Base-by-base conservation (phyloP, 805 yeast species). In the Zygotorulaspora chibaensis region DNA sequence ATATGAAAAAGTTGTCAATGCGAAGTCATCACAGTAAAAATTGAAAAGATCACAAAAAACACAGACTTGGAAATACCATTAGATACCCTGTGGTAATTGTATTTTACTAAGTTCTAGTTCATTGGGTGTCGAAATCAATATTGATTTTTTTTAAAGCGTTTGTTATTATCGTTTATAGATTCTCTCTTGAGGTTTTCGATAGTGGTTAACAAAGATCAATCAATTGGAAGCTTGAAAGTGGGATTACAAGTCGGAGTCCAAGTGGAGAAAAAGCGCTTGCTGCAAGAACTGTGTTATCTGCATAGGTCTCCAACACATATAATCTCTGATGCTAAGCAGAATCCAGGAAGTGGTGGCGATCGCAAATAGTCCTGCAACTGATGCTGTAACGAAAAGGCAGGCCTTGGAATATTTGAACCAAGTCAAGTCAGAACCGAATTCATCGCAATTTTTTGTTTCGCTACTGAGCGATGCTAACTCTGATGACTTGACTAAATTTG, bases 281-380 rank as follows among this genome's bases (percentile, higher is more conserved):
- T 20, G 25, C 25, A 20, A 20, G 25, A 5, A 17, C 16, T 13
- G 18, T 7, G 18, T 31, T 31, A 15, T 31, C 35, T n/a, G 35
- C 35, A 31, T 31, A 31, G n/a, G 18, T 20, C 25, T 20, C 25
- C 25, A 20, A 20, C 25, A 7, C 7, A 20, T 20, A 20, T 20
- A 20, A 20, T 20, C 4, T 31, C 38, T 47, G 53, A 54, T 58
- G 66, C 38, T 56, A 18, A 45, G 48, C 52, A 95, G 89, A 71
- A 83, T 90, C 58, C 87, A 79, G 64, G 93, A 87, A 68, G 96
- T 96, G 35, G 93, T 90, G 39, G 82, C 79, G 51, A 80, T 88
- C 51, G 96, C 96, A 7, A 76, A 85, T 43, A 80, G 81, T 63
- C 83, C 86, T 26, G 72, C 81, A 20, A 76, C 83, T 8, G 87